These are phyloP conservation scores for Suillus discolor DNA, from an alignment of 768 basidiomycete species.

Conservation along the genomic window DNA sequence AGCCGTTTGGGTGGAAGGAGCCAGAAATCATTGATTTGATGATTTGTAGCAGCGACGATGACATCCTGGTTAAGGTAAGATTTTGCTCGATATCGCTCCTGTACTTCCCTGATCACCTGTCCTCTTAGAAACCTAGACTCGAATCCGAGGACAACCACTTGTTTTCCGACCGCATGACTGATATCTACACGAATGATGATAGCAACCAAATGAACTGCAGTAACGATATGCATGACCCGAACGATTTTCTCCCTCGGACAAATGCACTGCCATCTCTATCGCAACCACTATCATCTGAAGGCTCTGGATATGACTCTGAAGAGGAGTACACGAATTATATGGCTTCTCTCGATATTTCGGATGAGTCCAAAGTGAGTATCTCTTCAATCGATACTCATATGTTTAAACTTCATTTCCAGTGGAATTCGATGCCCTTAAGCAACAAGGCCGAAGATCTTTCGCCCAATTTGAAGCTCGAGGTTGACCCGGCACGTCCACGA, in stretches of 20 bases:
- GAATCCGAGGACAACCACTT: not conserved
- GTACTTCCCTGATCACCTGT: not conserved
- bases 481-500: conserved; percentile 3
- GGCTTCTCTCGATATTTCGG: conserved; percentile 32
- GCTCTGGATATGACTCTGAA: conserved; percentile 18
- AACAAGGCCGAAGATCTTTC: conserved; percentile 37
- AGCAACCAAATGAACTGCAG: not conserved
- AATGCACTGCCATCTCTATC: not conserved
- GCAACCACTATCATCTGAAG: not conserved
- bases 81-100: not conserved
- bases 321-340: conserved; percentile 25
- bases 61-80: conserved; percentile 26
- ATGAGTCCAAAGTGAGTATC: conserved; percentile 28
- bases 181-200: not conserved
- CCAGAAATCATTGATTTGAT: conserved; percentile 23
- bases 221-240: not conserved
- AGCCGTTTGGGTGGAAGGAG: conserved; percentile 12
- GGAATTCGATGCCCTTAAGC: conserved; percentile 25
- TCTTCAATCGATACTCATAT: not conserved
- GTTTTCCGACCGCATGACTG: not conserved
- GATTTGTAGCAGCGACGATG: conserved; percentile 32
- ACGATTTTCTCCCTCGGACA: not conserved
- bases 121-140: conserved; percentile 25
- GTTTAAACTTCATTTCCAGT: conserved; percentile 18
- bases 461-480: conserved; percentile 13